These are phyloP conservation scores for Capronia epimyces DNA, from an alignment of 2,329 filamentous ascomycete species.

Conservation along the genomic window DNA sequence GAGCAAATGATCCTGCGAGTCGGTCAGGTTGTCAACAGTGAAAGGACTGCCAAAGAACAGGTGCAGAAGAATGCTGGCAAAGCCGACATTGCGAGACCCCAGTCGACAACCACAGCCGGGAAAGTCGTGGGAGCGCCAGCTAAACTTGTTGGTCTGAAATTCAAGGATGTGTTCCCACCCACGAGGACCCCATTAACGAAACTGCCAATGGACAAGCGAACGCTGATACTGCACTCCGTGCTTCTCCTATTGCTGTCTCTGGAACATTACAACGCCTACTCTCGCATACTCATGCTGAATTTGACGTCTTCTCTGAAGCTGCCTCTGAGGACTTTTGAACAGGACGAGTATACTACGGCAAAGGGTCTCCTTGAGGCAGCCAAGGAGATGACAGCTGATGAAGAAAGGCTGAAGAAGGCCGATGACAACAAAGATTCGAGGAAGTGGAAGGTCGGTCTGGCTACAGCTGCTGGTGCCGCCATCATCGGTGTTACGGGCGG, in stretches of 20 bases:
- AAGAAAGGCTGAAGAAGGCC: conserved; percentile 66
- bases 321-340: conserved; percentile 57
- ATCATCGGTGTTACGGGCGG: conserved; percentile 78
- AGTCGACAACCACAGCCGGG: conserved; percentile 13
- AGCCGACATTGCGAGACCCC: conserved; percentile 11
- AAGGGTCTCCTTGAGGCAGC: conserved; percentile 68
- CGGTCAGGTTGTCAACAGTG: conserved; percentile 59
- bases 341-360: conserved; percentile 71
- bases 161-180: conserved; percentile 53
- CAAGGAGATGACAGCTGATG: conserved; percentile 69
- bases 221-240: conserved; percentile 64
- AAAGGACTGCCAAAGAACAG: conserved; percentile 41
- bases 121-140: conserved; percentile 19
- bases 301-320: conserved; percentile 67
- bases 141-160: conserved; percentile 22
- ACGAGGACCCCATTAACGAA: conserved; percentile 56
- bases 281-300: conserved; percentile 64
- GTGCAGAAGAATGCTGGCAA: conserved; percentile 31
- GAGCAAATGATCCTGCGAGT: conserved; percentile 63
- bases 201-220: conserved; percentile 56
- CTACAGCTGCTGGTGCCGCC: conserved; percentile 79
- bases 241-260: conserved; percentile 69
- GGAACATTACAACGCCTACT: conserved; percentile 70
- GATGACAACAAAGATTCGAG: conserved; percentile 61
- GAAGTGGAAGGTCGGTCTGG: conserved; percentile 78